Evolutionary conservation across 176 grass and related monocot genomes (phyloP).

Genomic region (Avena insularis): DNA sequence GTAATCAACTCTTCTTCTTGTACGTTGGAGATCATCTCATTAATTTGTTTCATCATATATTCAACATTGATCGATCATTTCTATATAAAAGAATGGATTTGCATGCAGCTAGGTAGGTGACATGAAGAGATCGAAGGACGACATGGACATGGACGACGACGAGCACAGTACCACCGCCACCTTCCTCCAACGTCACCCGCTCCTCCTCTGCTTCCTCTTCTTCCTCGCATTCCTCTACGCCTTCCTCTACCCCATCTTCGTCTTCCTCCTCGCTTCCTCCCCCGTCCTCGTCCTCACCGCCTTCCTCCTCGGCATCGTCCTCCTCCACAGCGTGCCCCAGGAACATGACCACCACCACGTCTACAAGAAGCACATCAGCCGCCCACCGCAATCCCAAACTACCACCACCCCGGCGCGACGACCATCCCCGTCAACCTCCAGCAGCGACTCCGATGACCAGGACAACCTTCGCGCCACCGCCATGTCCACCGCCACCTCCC

Average conservation of each 20-base stretch:
- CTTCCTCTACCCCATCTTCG: neutral
- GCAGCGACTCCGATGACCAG: neutral
- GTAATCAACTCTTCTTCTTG: too few species aligned
- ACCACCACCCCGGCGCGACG: neutral
- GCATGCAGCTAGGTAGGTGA: too few species aligned
- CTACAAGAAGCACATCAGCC: conserved; percentile 17
- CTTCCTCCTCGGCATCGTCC: conserved; percentile 56
- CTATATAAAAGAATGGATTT: too few species aligned
- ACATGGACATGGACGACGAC: too few species aligned
- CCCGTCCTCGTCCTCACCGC: conserved; percentile 51
- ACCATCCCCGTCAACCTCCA: neutral
- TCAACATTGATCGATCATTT: too few species aligned
- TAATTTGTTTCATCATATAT: too few species aligned
- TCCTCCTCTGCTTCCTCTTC: neutral
- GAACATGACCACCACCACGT: conserved; percentile 14
- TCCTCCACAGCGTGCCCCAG: conserved; percentile 43
- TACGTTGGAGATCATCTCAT: too few species aligned
- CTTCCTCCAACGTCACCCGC: neutral
- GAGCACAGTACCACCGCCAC: too few species aligned
- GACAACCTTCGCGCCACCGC: too few species aligned
- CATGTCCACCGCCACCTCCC: conserved; percentile 7
- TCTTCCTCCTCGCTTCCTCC: conserved; percentile 32
- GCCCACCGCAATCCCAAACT: neutral
- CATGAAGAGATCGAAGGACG: too few species aligned
- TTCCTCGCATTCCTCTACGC: neutral